Conservation (phyloP, 2,329 filamentous ascomycete genomes). For the Lasiodiplodia sp. region DNA sequence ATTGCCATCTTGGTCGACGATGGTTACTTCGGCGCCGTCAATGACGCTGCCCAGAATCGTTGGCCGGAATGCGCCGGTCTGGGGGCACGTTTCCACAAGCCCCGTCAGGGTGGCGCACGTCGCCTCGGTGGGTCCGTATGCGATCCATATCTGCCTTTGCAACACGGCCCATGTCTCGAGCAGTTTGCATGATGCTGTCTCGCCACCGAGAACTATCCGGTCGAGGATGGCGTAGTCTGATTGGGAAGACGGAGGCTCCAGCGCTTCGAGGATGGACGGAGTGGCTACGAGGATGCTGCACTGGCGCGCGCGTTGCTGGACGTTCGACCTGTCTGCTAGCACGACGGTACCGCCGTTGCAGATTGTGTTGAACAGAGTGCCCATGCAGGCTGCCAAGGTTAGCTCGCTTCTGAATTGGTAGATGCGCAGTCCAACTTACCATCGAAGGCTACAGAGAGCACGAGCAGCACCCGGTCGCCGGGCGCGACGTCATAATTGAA, state of each 20-base stretch:
- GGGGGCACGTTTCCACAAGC: background rate
- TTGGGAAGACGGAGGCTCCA: background rate
- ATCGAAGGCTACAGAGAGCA: conserved; percentile 25
- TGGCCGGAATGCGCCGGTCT: conserved; percentile 1
- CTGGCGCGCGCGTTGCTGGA: background rate
- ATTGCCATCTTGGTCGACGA: background rate
- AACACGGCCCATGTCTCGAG: background rate
- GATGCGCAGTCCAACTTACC: background rate
- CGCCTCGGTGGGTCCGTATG: conserved; percentile 7
- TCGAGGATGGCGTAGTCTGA: background rate
- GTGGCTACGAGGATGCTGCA: conserved; percentile 6
- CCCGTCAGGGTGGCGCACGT: conserved; percentile 1
- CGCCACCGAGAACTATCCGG: background rate
- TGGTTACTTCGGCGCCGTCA: background rate
- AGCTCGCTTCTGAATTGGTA: too few species aligned
- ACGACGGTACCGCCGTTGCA: too few species aligned
- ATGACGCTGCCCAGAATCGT: conserved; percentile 1
- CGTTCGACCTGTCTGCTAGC: background rate
- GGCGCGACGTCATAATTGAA: conserved; percentile 1
- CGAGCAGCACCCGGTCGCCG: background rate
- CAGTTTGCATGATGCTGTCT: background rate
- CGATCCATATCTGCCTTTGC: conserved; percentile 11
- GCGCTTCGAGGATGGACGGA: background rate
- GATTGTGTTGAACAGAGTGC: too few species aligned
- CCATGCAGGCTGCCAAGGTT: too few species aligned